These are phyloP conservation scores for Bassia scoparia DNA, from an alignment of 148 eudicot species.

Conservation along the genomic window DNA sequence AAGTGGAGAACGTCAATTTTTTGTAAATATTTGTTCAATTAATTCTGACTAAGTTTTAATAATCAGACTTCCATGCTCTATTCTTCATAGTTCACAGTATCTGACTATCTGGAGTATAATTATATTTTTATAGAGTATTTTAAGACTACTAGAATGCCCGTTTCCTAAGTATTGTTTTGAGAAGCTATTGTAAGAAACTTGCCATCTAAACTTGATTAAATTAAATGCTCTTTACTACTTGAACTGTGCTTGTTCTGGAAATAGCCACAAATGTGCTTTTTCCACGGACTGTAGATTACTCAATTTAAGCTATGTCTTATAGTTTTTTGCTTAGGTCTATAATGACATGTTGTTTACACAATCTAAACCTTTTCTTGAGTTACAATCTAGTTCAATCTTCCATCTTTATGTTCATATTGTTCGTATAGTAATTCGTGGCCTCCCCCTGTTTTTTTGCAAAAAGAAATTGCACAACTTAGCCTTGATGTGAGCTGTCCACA, in stretches of 20 bases:
- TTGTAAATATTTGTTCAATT: not conserved
- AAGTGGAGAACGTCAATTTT: not conserved
- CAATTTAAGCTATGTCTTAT: not conserved
- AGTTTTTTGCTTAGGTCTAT: not conserved
- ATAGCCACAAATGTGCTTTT: not conserved
- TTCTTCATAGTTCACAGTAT: too few relatives aligned
- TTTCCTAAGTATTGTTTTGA: not conserved
- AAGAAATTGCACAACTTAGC: conserved; percentile 90
- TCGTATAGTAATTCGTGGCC: too few relatives aligned
- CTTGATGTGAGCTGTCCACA: conserved; percentile 92
- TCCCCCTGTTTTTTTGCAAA: conserved; percentile 43
- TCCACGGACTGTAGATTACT: not conserved
- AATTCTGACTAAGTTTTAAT: not conserved
- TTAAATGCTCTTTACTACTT: not conserved
- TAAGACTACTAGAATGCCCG: not conserved
- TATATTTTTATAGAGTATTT: too few relatives aligned
- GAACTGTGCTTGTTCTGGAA: not conserved
- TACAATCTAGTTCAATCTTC: not conserved
- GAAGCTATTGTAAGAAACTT: not conserved
- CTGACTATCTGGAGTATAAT: too few relatives aligned
- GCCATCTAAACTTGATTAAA: not conserved
- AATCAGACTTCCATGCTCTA: too few relatives aligned
- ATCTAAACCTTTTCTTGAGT: not conserved
- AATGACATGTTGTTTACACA: not conserved
- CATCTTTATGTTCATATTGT: conserved; percentile 4